These are phyloP conservation scores for Pyrenophora seminiperda DNA, from an alignment of 2,329 filamentous ascomycete species.

Conservation along the genomic window DNA sequence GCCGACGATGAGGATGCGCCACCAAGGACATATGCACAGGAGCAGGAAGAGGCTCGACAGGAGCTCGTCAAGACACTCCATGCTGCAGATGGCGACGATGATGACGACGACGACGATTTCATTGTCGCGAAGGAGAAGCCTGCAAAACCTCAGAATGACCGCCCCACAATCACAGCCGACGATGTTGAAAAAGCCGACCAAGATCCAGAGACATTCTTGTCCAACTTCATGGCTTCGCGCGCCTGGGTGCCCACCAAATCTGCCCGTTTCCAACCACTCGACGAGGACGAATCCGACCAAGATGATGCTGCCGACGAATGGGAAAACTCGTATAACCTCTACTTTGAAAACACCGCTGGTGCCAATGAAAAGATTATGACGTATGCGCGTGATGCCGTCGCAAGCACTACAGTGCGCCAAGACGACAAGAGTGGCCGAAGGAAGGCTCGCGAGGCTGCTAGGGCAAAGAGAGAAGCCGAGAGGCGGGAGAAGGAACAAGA, in stretches of 20 bases:
- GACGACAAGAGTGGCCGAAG: slow-evolving; percentile 80
- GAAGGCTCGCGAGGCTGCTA: slow-evolving; percentile 77
- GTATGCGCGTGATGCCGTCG: slow-evolving; percentile 84
- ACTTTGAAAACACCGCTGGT: slow-evolving; percentile 89
- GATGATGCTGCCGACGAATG: slow-evolving; percentile 80
- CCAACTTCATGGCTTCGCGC: slow-evolving; percentile 89
- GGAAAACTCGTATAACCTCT: slow-evolving; percentile 91
- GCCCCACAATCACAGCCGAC: slow-evolving; percentile 51
- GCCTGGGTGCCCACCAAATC: slow-evolving; percentile 79
- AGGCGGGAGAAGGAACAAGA: slow-evolving; percentile 78
- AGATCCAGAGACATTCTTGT: slow-evolving; percentile 90
- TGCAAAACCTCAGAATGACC: slow-evolving; percentile 32
- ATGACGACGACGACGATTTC: slow-evolving; percentile 70
- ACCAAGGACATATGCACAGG: slow-evolving; percentile 78
- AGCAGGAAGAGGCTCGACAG: slow-evolving; percentile 82
- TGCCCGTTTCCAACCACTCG: slow-evolving; percentile 76
- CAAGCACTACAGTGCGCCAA: slow-evolving; percentile 80
- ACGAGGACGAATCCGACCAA: slow-evolving; percentile 78
- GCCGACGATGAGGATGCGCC: slow-evolving; percentile 57
- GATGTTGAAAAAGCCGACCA: slow-evolving; percentile 78
- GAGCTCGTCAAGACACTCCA: slow-evolving; percentile 82
- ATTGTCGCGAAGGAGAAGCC: slow-evolving; percentile 71
- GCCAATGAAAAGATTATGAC: slow-evolving; percentile 87
- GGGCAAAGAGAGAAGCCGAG: slow-evolving; percentile 76
- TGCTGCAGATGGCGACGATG: slow-evolving; percentile 56